phyloP scores from a whole-genome alignment of 163 green algal genomes.

The Prototheca cutis region DNA sequence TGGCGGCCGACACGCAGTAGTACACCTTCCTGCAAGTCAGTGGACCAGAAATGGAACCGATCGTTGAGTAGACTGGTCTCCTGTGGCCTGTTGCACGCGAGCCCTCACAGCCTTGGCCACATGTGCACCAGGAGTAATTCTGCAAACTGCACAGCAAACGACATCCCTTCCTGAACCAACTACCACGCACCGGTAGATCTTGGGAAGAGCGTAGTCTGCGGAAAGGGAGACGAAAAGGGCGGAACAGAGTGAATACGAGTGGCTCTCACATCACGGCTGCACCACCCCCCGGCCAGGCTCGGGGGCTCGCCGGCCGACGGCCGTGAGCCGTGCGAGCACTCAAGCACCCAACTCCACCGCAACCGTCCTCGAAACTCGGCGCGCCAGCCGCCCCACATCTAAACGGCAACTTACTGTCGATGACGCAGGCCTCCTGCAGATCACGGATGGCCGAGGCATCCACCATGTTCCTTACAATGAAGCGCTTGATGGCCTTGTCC shows the following conservation, averaged over 20 bases:
- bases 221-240: not conserved
- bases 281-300: too few relatives aligned
- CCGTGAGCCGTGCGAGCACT: too few relatives aligned
- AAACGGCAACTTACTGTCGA: slow-evolving; percentile 61
- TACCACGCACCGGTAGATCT: slow-evolving; percentile 55
- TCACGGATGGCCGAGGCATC: slow-evolving; percentile 97
- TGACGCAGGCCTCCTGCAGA: slow-evolving; percentile 90
- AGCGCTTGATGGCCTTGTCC: slow-evolving; percentile 99
- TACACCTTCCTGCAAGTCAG: slow-evolving; percentile 72
- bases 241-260: not conserved
- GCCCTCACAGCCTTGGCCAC: too few relatives aligned
- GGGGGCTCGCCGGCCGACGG: too few relatives aligned
- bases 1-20: slow-evolving; percentile 95
- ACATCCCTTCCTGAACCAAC: not conserved
- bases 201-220: slow-evolving; percentile 73
- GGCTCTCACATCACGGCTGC: not conserved
- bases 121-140: too few relatives aligned
- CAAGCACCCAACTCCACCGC: too few relatives aligned
- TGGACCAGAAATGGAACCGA: not conserved
- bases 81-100: too few relatives aligned
- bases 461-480: slow-evolving; percentile 89
- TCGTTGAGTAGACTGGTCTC: too few relatives aligned
- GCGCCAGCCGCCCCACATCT: not conserved
- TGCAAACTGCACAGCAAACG: not conserved
- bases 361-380: not conserved